Base-by-base conservation (phyloP, 129 eudicot genomes). In the Tanacetum coccineum region DNA sequence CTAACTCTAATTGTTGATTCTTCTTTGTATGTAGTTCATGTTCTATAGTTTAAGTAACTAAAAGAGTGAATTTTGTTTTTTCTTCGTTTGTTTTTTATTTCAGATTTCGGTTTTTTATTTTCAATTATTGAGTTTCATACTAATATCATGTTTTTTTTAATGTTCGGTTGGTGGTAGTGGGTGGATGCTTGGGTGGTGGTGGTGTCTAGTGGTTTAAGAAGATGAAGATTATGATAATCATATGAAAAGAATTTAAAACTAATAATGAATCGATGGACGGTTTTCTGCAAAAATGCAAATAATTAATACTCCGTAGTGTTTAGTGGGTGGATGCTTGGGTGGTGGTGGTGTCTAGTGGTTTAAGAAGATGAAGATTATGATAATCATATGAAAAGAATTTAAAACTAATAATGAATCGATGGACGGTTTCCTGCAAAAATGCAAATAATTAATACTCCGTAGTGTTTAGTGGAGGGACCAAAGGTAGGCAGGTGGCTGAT, bases 141-240 rank as follows among this genome's bases (percentile, higher is more conserved):
- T 2, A 10, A 57, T 10, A n/a, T 21, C 13, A 48, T 4, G 17
- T 13, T 47, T 13, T 12, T 25, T 6, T 3, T 68, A 55, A 26
- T 57, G 57, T 57, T 70, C 56, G 66, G 74, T 57, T 44, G 21
- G 75, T 59, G 75, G 52, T 62, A 59, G 67, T 70, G 74, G 74
- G 64, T 48, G 28, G 59, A 44, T 56, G 66, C 28, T 25, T 17
- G 60, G 22, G 66, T 58, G 59, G 51, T 46, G 56, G 69, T 28
- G 70, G 59, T 70, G 58, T 46, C 55, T 26, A 58, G 39, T 71
- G 76, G 20, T 25, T 64, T 64, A 50, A 72, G 77, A 63, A 64
- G 71, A 64, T 64, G 66, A 58, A 13, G 13, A 57, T 73, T 58
- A 44, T 30, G 58, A 51, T 36, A 72, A 72, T 62, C 53, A 48